Percentiles rank a stretch among this genome's conserved stretches.
These are phyloP conservation scores for Blastomyces emzantsi DNA, from an alignment of 2,329 filamentous ascomycete species.

Conservation along the genomic window DNA sequence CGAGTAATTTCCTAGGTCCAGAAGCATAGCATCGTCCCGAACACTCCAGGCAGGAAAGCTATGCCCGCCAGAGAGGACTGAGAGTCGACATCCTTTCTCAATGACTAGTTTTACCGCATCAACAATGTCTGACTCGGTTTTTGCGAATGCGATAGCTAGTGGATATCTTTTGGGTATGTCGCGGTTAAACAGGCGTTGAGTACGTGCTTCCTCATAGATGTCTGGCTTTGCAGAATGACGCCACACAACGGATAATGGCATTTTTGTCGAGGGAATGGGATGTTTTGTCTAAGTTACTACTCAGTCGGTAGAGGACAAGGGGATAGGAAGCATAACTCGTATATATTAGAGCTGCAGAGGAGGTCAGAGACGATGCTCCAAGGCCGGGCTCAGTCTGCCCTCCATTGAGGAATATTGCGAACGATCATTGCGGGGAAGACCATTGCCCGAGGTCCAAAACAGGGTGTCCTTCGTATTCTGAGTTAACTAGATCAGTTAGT, in stretches of 20 bases:
- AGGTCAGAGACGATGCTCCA: too few species aligned
- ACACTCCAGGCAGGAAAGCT: conserved; percentile 4
- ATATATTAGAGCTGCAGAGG: too few species aligned
- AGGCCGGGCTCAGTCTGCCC: too few species aligned
- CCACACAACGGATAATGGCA: conserved; percentile 1
- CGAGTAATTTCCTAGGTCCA: not conserved
- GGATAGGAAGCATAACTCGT: too few species aligned
- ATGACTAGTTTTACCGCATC: not conserved
- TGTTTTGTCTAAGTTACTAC: too few species aligned
- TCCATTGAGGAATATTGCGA: too few species aligned
- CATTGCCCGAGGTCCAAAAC: too few species aligned
- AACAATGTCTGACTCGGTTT: not conserved
- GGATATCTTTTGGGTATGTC: not conserved
- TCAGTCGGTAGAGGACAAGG: too few species aligned
- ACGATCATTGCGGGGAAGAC: too few species aligned
- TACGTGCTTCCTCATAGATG: not conserved
- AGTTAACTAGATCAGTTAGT: too few species aligned
- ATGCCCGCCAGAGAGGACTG: not conserved
- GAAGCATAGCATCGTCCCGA: conserved; percentile 4
- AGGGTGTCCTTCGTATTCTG: too few species aligned
- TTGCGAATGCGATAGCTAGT: not conserved
- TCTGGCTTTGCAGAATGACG: not conserved
- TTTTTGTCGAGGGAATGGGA: not conserved
- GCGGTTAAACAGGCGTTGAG: not conserved
- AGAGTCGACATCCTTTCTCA: not conserved